Evolutionary conservation across 345 rosid species (phyloP).

Genomic region (Eucalyptus grandis): DNA sequence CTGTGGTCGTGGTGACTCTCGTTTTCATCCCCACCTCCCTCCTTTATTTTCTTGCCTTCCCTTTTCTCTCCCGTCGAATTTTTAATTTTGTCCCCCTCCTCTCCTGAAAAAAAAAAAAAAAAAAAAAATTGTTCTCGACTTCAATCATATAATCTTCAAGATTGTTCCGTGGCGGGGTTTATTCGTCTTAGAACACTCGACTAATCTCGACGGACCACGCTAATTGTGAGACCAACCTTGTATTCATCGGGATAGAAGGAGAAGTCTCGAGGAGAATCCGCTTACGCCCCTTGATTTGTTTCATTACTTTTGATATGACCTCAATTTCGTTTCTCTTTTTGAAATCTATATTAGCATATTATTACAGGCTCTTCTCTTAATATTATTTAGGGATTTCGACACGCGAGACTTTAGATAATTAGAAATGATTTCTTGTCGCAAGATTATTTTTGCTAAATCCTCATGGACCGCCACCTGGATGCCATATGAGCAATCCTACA

Average conservation of each 20-base stretch:
- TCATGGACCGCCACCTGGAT: not conserved
- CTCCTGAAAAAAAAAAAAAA: not conserved
- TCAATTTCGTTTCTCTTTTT: fast-evolving
- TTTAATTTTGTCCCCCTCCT: not conserved
- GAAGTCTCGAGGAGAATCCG: fast-evolving
- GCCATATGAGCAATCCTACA: not conserved
- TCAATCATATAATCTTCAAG: not conserved
- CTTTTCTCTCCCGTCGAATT: not conserved
- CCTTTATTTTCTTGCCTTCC: not conserved
- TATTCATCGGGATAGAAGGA: not conserved
- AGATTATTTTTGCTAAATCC: not conserved
- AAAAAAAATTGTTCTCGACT: not conserved
- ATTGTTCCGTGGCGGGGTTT: fast-evolving
- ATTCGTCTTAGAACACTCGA: not conserved
- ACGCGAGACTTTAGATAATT: not conserved
- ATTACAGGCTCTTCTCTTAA: not conserved
- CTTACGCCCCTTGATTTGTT: not conserved
- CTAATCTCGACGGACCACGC: not conserved
- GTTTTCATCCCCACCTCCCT: not conserved
- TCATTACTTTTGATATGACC: not conserved
- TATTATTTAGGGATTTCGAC: not conserved
- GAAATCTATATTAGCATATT: not conserved
- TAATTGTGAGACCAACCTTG: fast-evolving
- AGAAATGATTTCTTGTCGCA: not conserved
- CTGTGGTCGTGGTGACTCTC: slow-evolving; percentile 4